Evolutionary conservation across 2,329 filamentous ascomycete genomes (phyloP).

Genomic region (Arthrobotrys megalospora): DNA sequence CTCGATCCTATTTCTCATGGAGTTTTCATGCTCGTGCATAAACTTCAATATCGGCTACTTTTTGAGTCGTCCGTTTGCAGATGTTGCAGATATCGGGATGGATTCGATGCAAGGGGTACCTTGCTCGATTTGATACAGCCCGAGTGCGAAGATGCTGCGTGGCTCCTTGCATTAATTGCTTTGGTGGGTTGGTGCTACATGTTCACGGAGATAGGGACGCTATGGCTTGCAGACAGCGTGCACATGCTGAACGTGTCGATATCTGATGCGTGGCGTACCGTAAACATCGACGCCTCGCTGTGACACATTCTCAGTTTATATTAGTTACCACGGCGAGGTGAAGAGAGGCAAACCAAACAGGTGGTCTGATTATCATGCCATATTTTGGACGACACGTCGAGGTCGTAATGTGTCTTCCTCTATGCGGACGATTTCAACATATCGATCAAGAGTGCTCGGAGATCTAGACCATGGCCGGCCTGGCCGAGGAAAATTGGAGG

Average conservation of each 20-base stretch:
- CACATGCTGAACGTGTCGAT: conserved; percentile 12
- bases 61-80: conserved; percentile 14
- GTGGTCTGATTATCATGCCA: conserved; percentile 32
- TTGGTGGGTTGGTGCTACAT: not conserved
- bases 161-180: conserved; percentile 7
- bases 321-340: not conserved
- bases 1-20: not conserved
- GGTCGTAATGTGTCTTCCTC: not conserved
- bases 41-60: not conserved
- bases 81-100: not conserved
- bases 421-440: conserved; percentile 2
- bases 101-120: conserved; percentile 23
- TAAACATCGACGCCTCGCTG: not conserved
- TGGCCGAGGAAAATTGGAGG: not conserved
- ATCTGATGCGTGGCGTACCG: conserved; percentile 16
- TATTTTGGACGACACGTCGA: conserved; percentile 14
- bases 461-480: not conserved
- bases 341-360: not conserved
- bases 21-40: not conserved
- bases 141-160: not conserved
- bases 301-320: not conserved
- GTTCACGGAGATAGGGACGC: not conserved
- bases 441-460: not conserved
- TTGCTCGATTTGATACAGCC: conserved; percentile 13
- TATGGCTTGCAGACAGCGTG: not conserved